Evolutionary conservation across 768 basidiomycete species (phyloP).

Genomic region (Leccinellum rugosiceps): DNA sequence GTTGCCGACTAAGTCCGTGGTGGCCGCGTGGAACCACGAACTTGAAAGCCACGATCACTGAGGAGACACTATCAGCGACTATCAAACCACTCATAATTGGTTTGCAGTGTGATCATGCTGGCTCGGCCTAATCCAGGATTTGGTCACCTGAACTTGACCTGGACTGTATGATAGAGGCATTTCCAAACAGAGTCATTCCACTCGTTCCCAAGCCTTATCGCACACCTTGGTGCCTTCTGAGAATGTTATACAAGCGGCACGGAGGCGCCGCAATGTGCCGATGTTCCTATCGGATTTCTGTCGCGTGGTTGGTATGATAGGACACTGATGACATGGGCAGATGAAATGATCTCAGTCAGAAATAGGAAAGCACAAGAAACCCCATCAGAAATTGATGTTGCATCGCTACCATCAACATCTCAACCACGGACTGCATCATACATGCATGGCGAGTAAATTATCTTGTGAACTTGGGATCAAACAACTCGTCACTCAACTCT

Average conservation of each 20-base stretch:
- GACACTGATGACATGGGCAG: background rate
- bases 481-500: background rate
- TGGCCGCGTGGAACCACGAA: constrained; percentile 1
- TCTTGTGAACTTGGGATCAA: background rate
- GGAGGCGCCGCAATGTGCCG: background rate
- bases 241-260: background rate
- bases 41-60: background rate
- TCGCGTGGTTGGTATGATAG: background rate
- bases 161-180: background rate
- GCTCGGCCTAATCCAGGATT: background rate
- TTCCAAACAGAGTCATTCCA: background rate
- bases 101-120: background rate
- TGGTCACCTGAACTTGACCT: background rate
- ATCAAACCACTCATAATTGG: background rate
- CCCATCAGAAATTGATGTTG: background rate
- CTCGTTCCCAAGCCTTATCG: background rate
- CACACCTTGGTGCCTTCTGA: background rate
- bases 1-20: background rate
- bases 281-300: background rate
- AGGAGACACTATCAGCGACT: background rate
- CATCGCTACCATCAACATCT: background rate
- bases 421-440: background rate
- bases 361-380: background rate
- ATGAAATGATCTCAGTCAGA: background rate
- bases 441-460: background rate